These are phyloP conservation scores for Metschnikowia bowlesiae DNA, from an alignment of 805 yeast genomes.

Conservation along the genomic window DNA sequence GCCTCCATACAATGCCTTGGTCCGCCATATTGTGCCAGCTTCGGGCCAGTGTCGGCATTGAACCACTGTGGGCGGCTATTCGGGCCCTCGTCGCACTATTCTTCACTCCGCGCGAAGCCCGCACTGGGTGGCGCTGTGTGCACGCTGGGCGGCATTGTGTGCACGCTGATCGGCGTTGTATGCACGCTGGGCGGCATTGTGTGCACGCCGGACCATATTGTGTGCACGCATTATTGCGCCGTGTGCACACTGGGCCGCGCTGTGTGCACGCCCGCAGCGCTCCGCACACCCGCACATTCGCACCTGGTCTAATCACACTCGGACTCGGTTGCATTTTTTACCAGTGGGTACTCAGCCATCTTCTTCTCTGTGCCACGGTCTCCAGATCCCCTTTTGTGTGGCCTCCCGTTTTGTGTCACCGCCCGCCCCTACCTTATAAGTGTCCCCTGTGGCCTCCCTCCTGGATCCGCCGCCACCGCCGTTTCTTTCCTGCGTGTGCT, in stretches of 20 bases:
- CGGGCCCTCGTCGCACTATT: slow-evolving; percentile 2
- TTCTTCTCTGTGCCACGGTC: not conserved
- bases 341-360: not conserved
- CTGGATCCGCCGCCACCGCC: not conserved
- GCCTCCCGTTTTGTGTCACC: not conserved
- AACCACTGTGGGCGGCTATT: not conserved
- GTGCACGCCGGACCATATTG: no score
- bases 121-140: no score
- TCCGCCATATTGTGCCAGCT: not conserved
- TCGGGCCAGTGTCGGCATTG: not conserved
- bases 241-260: not conserved
- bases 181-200: no score
- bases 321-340: not conserved
- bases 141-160: no score
- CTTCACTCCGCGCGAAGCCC: not conserved
- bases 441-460: not conserved
- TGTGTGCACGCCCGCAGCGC: not conserved
- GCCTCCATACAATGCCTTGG: not conserved
- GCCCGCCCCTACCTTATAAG: not conserved
- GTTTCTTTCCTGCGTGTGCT: not conserved
- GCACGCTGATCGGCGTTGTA: no score
- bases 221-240: not conserved
- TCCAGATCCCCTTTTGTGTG: not conserved
- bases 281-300: not conserved
- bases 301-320: slow-evolving; percentile 1